These are phyloP conservation scores for Pisolithus orientalis DNA, from an alignment of 768 basidiomycete genomes.

Conservation along the genomic window DNA sequence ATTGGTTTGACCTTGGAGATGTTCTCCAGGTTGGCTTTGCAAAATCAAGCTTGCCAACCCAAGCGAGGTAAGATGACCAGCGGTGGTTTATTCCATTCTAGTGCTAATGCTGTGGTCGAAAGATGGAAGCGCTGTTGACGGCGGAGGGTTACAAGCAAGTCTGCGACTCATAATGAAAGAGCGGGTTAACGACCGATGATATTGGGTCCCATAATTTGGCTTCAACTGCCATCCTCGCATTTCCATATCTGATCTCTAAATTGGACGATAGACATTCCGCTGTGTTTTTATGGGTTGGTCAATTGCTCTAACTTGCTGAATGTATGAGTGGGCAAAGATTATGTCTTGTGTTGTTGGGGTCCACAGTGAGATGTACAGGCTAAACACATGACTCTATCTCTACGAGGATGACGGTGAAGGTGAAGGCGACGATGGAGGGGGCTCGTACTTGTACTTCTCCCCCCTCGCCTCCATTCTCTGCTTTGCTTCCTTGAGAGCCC, in stretches of 20 bases:
- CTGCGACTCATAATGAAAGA: slow-evolving; percentile 36
- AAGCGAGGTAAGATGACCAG: slow-evolving; percentile 51
- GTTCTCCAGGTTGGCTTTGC: slow-evolving; percentile 82
- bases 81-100: neutral
- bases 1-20: neutral
- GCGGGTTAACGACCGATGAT: neutral
- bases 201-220: slow-evolving; percentile 8
- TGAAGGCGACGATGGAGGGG: slow-evolving; percentile 31
- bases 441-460: slow-evolving; percentile 80
- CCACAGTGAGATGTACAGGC: neutral
- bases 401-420: neutral
- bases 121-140: slow-evolving; percentile 70
- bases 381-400: neutral
- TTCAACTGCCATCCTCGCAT: slow-evolving; percentile 16
- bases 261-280: neutral
- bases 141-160: slow-evolving; percentile 68
- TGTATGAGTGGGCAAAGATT: neutral
- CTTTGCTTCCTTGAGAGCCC: slow-evolving; percentile 90
- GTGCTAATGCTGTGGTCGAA: slow-evolving; percentile 1
- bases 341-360: neutral
- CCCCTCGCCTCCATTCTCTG: slow-evolving; percentile 88
- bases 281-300: neutral
- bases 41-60: slow-evolving; percentile 80
- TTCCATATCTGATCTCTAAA: neutral
- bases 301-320: too few species aligned